Conservation (phyloP, 148 eudicot genomes). For the Pouteria glomerata region DNA sequence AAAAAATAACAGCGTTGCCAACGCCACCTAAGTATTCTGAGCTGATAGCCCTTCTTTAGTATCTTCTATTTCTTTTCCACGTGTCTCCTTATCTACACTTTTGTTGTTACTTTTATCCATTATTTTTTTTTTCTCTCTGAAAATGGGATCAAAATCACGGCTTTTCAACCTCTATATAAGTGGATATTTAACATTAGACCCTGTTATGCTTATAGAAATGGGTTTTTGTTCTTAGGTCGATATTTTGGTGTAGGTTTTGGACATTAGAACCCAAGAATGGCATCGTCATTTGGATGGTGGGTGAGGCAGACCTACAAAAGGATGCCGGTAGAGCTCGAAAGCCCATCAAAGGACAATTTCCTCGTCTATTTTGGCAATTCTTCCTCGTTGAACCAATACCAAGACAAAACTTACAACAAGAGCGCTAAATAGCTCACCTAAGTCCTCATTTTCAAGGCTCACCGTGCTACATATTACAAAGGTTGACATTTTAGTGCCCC, state of each 20-base stretch:
- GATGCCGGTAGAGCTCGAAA: slow-evolving; percentile 72
- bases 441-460: slow-evolving; percentile 76
- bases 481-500: slow-evolving; percentile 58
- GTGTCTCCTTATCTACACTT: slow-evolving; percentile 7
- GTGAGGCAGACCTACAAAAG: slow-evolving; percentile 52
- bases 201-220: too few species aligned
- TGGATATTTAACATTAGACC: slow-evolving; percentile 5
- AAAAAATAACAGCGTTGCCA: too few species aligned
- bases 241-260: not conserved
- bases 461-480: slow-evolving; percentile 57
- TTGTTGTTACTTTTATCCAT: not conserved
- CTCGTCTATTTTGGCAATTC: slow-evolving; percentile 19
- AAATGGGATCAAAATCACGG: slow-evolving; percentile 17
- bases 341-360: slow-evolving; percentile 41
- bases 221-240: too few species aligned
- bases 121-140: not conserved
- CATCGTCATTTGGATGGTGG: slow-evolving; percentile 65
- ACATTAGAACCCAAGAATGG: slow-evolving; percentile 41
- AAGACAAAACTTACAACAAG: slow-evolving; percentile 37
- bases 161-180: not conserved
- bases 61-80: too few species aligned
- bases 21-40: too few species aligned
- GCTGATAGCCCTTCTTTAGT: too few species aligned
- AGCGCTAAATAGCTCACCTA: slow-evolving; percentile 85
- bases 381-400: slow-evolving; percentile 1